These are phyloP conservation scores for Corynascus novoguineensis DNA, from an alignment of 495 filamentous ascomycete species.

Conservation along the genomic window DNA sequence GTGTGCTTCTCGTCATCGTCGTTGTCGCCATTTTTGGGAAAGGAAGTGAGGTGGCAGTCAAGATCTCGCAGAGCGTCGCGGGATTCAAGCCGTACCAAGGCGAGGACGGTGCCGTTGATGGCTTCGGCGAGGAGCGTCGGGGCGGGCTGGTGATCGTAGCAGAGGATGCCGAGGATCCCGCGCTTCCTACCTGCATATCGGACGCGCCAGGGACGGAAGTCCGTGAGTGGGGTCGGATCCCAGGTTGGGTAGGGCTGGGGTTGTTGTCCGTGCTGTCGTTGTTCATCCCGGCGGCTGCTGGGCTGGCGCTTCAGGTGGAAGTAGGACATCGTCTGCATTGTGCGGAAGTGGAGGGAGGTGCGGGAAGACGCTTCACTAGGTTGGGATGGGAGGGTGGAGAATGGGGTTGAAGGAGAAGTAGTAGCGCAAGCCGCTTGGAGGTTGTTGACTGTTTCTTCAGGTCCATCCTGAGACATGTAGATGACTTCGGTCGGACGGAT, in stretches of 20 bases:
- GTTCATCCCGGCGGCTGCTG: too few species aligned
- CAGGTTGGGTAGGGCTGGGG: conserved; percentile 20
- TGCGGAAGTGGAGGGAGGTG: conserved; percentile 62
- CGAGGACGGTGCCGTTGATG: conserved; percentile 43
- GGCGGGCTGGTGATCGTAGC: conserved; percentile 43
- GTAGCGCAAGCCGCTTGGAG: conserved; percentile 39
- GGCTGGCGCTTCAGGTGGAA: conserved; percentile 53
- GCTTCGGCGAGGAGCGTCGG: conserved; percentile 35
- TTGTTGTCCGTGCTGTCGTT: too few species aligned
- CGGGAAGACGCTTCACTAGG: conserved; percentile 55
- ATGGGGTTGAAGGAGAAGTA: conserved; percentile 16
- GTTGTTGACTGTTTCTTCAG: conserved; percentile 56
- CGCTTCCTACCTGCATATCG: conserved; percentile 27
- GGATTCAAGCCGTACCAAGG: conserved; percentile 35
- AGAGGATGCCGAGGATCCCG: conserved; percentile 40
- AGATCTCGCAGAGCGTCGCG: conserved; percentile 31
- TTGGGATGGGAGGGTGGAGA: conserved; percentile 52
- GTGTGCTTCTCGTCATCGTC: not conserved
- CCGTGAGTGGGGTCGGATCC: conserved; percentile 36
- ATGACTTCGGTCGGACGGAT: conserved; percentile 55
- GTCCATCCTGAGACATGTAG: conserved; percentile 70
- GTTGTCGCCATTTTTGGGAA: not conserved
- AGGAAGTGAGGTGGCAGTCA: not conserved
- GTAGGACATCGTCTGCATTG: conserved; percentile 78
- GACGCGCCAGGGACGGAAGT: conserved; percentile 39